Evolutionary conservation across 352 stramenopile species (phyloP), one percentile per base, ranked within the genome.

Genomic region (Globisporangium barbulae): DNA sequence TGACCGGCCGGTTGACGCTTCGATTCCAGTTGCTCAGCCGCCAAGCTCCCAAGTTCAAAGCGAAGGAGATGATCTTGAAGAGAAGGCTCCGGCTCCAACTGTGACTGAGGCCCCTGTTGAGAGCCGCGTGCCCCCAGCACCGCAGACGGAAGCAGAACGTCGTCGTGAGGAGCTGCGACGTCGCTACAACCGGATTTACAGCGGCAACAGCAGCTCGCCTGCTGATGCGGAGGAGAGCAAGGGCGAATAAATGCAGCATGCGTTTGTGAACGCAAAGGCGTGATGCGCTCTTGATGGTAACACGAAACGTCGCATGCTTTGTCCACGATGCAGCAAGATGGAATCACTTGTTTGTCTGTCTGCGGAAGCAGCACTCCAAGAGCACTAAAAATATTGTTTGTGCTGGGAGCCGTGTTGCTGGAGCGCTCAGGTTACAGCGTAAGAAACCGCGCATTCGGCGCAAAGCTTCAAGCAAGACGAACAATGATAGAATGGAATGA

Each of bases 181-280:
- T 52, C 76, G 78, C 1, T 88, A 88, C 71, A 71, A 53, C 59
- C 78, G 76, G 53, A 88, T 88, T 52, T 88, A 84, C 61, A 71
- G 39, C 30, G 72, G 21, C 21, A 67, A 72, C 3, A 68, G 53
- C 37, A 67, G 71, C 56, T 8, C 17, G 10, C 22, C 15, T 50
- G 30, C 25, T 22, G 52, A 22, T n/a, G 33, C 31, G 9, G 74
- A 80, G 49, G 75, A 81, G 39, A 74, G 68, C 59, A 83, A 79
- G 50, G 73, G 25, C 31, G 74, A 78, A 44, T 53, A 69, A 30
- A 44, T 22, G 17, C 37, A 52, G 30, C 7, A 21, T 42, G 9
- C 33, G 2, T 31, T 17, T 41, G 37, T 45, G 44, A 2, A 65
- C 25, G 21, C 35, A 15, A 30, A 45, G 1, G 12, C 33, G 30